phyloP scores from a whole-genome alignment of 352 stramenopile genomes.

The Halophytophthora batemanensis region DNA sequence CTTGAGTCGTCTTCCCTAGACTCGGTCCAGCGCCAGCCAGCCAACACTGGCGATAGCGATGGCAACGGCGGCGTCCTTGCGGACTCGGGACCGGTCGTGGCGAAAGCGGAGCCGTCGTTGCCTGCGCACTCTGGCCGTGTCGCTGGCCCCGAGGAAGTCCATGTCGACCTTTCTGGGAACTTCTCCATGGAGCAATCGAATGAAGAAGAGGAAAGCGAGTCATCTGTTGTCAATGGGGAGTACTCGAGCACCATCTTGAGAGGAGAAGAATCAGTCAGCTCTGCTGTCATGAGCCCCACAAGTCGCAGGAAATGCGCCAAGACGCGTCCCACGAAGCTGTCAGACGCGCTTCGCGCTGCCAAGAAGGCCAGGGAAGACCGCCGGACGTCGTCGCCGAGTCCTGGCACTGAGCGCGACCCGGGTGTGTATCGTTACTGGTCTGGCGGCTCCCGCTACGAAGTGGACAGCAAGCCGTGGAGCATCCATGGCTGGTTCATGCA shows the following conservation, averaged over 20 bases:
- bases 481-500: constrained; percentile 43
- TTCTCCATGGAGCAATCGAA: neutral
- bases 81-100: too few relatives aligned
- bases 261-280: neutral
- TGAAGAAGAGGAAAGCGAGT: neutral
- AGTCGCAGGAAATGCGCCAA: constrained; percentile 13
- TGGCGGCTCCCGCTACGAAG: constrained; percentile 33
- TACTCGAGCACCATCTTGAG: neutral
- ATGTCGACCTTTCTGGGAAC: too few relatives aligned
- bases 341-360: constrained; percentile 4
- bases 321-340: constrained; percentile 20
- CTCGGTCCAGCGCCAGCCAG: neutral
- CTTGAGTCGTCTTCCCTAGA: constrained; percentile 36
- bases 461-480: constrained; percentile 40
- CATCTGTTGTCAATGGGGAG: neutral
- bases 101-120: too few relatives aligned
- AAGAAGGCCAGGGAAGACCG: constrained; percentile 6
- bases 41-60: too few relatives aligned
- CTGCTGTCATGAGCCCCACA: neutral
- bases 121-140: too few relatives aligned
- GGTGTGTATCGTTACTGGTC: constrained; percentile 26
- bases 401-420: constrained; percentile 7
- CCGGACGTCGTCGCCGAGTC: neutral
- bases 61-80: too few relatives aligned
- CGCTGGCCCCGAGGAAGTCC: too few relatives aligned